Conservation (phyloP, 2,329 filamentous ascomycete species). For the Apiospora aurea region DNA sequence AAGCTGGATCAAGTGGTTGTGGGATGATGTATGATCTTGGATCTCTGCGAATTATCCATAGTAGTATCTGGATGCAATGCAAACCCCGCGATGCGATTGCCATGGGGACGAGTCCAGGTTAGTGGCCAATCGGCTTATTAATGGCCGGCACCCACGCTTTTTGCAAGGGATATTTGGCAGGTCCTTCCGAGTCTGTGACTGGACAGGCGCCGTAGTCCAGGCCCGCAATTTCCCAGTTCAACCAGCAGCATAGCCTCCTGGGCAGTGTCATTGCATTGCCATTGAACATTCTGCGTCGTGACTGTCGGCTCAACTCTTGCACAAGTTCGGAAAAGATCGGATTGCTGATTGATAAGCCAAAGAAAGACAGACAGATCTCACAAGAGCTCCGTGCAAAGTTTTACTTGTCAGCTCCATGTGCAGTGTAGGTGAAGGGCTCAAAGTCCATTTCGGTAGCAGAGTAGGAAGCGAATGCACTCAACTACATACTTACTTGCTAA, state of each 20-base stretch:
- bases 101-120: neutral
- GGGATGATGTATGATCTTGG: neutral
- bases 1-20: neutral
- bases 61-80: slow-evolving; percentile 5
- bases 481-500: too few species aligned
- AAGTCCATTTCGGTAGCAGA: too few species aligned
- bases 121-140: neutral
- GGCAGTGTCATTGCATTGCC: neutral
- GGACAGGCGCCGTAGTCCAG: neutral
- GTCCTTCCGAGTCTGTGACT: neutral
- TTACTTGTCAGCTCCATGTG: too few species aligned
- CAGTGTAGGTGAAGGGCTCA: too few species aligned
- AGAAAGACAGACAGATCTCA: too few species aligned
- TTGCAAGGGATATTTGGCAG: neutral
- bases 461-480: too few species aligned
- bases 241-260: neutral
- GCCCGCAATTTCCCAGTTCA: neutral
- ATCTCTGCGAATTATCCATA: neutral
- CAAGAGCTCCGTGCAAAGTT: too few species aligned
- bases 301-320: neutral
- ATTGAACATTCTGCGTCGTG: neutral
- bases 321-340: too few species aligned
- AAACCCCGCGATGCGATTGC: slow-evolving; percentile 18
- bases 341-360: too few species aligned
- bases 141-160: neutral